A percentile compares a stretch with the other conserved stretches of the same genome.
phyloP scores from a whole-genome alignment of 306 rosid species.

The Vachellia pachyceras region DNA sequence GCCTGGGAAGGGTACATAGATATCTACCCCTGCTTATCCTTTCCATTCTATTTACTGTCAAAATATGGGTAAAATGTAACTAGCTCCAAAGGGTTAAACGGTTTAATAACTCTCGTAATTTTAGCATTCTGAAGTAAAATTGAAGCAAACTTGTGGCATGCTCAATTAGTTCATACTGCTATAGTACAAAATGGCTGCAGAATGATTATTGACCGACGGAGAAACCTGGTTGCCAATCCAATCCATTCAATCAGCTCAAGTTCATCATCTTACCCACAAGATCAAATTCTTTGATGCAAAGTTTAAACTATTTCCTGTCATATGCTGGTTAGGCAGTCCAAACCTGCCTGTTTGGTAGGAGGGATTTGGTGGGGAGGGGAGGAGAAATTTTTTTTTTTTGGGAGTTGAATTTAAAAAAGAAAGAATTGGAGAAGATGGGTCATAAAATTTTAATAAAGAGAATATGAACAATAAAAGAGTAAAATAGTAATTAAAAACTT shows the following conservation, averaged over 20 bases:
- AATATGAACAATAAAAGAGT: too few species aligned
- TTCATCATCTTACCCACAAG: not conserved
- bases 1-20: constrained; percentile 48
- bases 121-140: too few species aligned
- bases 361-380: too few species aligned
- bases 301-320: not conserved
- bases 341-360: not conserved
- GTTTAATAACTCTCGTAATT: not conserved
- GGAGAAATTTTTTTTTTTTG: too few species aligned
- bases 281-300: not conserved
- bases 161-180: not conserved
- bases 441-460: too few species aligned
- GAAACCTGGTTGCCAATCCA: not conserved
- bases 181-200: not conserved
- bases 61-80: constrained; percentile 6
- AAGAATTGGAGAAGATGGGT: too few species aligned
- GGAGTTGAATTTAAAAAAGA: not conserved
- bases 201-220: not conserved
- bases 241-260: not conserved
- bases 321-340: not conserved
- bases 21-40: not conserved
- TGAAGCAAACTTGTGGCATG: too few species aligned
- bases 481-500: too few species aligned
- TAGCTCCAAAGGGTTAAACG: not conserved
- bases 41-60: not conserved